Evolutionary conservation across 495 filamentous ascomycete species (phyloP).

Genomic region (Aspergillus baeticus): DNA sequence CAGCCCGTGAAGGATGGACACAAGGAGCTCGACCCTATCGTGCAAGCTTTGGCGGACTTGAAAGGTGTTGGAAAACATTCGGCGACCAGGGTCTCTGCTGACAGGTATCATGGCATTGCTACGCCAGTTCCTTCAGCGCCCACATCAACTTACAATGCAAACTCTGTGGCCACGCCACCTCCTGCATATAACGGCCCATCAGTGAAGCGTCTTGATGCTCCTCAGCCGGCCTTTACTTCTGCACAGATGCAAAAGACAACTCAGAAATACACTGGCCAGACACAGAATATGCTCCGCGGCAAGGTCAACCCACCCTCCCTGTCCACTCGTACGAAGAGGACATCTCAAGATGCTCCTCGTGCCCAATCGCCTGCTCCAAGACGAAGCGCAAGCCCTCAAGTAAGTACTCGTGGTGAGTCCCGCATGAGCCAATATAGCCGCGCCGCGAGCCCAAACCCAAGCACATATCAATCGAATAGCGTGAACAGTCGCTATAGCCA

Average conservation of each 20-base stretch:
- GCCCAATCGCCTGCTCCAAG: slow-evolving; percentile 51
- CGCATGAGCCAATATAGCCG: slow-evolving; percentile 41
- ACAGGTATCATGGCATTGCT: slow-evolving; percentile 86
- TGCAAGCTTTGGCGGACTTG: slow-evolving; percentile 85
- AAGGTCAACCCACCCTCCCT: slow-evolving; percentile 31
- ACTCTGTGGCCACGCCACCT: slow-evolving; percentile 46
- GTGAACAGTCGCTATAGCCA: slow-evolving; percentile 40
- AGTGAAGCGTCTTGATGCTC: slow-evolving; percentile 79
- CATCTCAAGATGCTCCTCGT: slow-evolving; percentile 42
- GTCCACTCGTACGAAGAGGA: slow-evolving; percentile 27
- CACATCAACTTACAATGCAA: slow-evolving; percentile 58
- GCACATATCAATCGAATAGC: slow-evolving; percentile 41
- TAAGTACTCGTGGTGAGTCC: slow-evolving; percentile 35
- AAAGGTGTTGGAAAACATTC: slow-evolving; percentile 82
- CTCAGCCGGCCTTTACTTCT: slow-evolving; percentile 87
- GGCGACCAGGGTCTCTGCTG: slow-evolving; percentile 79
- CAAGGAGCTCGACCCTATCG: slow-evolving; percentile 80
- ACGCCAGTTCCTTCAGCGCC: slow-evolving; percentile 71
- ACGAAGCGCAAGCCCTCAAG: slow-evolving; percentile 55
- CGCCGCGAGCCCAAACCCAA: slow-evolving; percentile 36
- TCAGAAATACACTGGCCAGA: slow-evolving; percentile 80
- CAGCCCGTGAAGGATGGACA: slow-evolving; percentile 33
- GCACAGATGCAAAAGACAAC: slow-evolving; percentile 92
- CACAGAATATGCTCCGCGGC: slow-evolving; percentile 74
- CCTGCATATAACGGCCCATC: slow-evolving; percentile 78